phyloP scores from a whole-genome alignment of 2,329 filamentous ascomycete species.

The Penicillium sp. region DNA sequence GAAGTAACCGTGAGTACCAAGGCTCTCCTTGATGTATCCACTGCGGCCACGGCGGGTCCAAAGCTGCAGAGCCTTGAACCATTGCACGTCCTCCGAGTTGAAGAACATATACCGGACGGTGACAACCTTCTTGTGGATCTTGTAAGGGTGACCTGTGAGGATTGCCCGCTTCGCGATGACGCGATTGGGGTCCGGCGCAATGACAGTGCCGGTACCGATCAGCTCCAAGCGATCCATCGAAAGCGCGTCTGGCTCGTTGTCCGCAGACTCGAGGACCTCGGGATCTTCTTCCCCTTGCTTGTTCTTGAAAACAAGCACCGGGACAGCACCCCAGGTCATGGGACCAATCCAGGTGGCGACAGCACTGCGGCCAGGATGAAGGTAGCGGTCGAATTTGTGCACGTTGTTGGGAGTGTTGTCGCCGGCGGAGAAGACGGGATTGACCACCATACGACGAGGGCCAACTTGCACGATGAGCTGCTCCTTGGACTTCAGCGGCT shows the following conservation, averaged over 20 bases:
- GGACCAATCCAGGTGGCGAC: constrained; percentile 88
- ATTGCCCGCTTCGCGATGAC: constrained; percentile 92
- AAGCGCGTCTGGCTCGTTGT: constrained; percentile 36
- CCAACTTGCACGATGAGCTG: constrained; percentile 89
- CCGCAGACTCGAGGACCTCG: constrained; percentile 41
- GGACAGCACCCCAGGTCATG: constrained; percentile 86
- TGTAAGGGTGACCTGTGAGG: constrained; percentile 91
- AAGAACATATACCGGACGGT: constrained; percentile 99
- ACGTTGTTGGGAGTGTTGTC: constrained; percentile 93
- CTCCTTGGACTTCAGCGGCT: constrained; percentile 82
- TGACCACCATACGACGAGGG: constrained; percentile 76
- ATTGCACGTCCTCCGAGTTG: constrained; percentile 87
- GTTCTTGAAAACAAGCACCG: constrained; percentile 77
- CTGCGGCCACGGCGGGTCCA: constrained; percentile 87
- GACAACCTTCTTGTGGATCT: constrained; percentile 97
- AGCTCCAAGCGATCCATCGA: constrained; percentile 55
- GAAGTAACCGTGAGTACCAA: constrained; percentile 99
- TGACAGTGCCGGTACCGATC: constrained; percentile 78
- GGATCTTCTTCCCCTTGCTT: constrained; percentile 28
- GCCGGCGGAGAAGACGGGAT: constrained; percentile 82
- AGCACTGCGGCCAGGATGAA: constrained; percentile 84
- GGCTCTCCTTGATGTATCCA: constrained; percentile 86
- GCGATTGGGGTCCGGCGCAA: constrained; percentile 66
- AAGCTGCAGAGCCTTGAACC: constrained; percentile 94
- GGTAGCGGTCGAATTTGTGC: constrained; percentile 88